Evolutionary conservation across 345 rosid species (phyloP).

Genomic region (Camelina sativa): DNA sequence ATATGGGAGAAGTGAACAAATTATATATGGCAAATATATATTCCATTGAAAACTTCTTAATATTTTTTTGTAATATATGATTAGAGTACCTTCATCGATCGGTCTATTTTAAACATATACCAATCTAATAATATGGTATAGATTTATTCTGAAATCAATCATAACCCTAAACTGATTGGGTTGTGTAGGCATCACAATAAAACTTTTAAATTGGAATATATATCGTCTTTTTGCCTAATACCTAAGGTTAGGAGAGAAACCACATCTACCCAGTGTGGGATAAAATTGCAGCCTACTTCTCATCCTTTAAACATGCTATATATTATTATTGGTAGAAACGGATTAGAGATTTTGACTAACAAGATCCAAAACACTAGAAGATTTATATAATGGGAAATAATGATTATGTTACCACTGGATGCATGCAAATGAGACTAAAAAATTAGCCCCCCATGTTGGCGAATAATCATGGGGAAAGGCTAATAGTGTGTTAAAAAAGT

Average conservation of each 20-base stretch:
- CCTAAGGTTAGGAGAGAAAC: constrained; percentile 39
- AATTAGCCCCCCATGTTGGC: constrained; percentile 46
- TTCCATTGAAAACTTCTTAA: neutral
- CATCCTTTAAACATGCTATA: constrained; percentile 17
- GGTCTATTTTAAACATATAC: neutral
- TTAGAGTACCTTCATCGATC: neutral
- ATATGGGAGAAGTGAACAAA: neutral
- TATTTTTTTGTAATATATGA: neutral
- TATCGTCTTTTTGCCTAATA: constrained; percentile 41
- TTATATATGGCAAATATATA: neutral
- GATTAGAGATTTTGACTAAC: constrained; percentile 42
- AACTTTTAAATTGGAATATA: neutral
- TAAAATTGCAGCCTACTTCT: constrained; percentile 38
- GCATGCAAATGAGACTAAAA: constrained; percentile 47
- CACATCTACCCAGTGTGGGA: constrained; percentile 30
- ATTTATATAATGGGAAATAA: constrained; percentile 21
- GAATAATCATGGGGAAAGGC: constrained; percentile 43
- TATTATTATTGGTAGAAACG: constrained; percentile 33
- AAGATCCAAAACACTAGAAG: constrained; percentile 32
- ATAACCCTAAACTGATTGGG: constrained; percentile 20
- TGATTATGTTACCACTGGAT: constrained; percentile 52
- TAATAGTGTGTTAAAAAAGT: constrained; percentile 47
- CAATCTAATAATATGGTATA: neutral
- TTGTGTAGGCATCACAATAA: constrained; percentile 28
- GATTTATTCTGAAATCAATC: constrained; percentile 9